phyloP scores from a whole-genome alignment of 1,139 yeast species.

The Zygosaccharomyces sapae region DNA sequence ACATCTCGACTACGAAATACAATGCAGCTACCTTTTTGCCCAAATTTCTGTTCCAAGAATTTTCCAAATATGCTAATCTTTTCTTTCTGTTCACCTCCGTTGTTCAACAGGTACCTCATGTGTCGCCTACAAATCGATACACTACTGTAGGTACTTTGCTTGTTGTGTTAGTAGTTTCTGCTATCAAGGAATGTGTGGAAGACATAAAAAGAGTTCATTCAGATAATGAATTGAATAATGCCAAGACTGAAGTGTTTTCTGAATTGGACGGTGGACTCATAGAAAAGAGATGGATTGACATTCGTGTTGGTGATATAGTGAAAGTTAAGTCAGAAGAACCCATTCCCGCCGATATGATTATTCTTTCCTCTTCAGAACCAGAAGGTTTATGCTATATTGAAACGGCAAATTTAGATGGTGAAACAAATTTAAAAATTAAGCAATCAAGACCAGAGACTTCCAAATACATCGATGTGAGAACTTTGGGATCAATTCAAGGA shows the following conservation, averaged over 20 bases:
- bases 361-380: constrained; percentile 91
- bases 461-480: constrained; percentile 62
- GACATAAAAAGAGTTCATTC: constrained; percentile 86
- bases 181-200: constrained; percentile 84
- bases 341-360: constrained; percentile 86
- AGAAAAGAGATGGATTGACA: constrained; percentile 78
- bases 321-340: constrained; percentile 83
- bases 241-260: constrained; percentile 68
- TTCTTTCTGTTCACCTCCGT: constrained; percentile 89
- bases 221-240: constrained; percentile 82
- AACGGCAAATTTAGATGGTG: constrained; percentile 97
- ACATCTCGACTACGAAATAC: constrained; percentile 95
- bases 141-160: constrained; percentile 90
- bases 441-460: constrained; percentile 82
- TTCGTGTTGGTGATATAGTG: constrained; percentile 87
- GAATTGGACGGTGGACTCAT: constrained; percentile 57
- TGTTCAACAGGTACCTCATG: constrained; percentile 96
- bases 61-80: constrained; percentile 92
- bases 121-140: constrained; percentile 91
- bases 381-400: constrained; percentile 97
- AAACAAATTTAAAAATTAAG: constrained; percentile 91
- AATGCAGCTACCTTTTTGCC: constrained; percentile 91
- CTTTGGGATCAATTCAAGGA: constrained; percentile 52
- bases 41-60: constrained; percentile 91
- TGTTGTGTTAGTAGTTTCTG: constrained; percentile 83